Conservation (phyloP, 2,329 filamentous ascomycete genomes). For the Cordyceps fumosorosea region DNA sequence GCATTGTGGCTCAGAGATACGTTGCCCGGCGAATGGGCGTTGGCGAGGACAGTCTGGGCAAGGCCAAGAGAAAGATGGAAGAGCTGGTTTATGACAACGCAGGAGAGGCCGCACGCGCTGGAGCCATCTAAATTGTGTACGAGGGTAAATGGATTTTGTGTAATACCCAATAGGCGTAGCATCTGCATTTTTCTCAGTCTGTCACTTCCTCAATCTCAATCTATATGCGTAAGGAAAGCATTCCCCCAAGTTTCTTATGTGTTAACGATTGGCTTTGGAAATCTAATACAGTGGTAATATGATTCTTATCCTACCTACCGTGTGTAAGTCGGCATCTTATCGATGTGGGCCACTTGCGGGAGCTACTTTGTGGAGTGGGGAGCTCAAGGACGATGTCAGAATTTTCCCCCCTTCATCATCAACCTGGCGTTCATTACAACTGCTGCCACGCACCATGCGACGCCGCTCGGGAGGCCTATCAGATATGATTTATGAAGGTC, state of each 20-base stretch:
- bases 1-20: constrained; percentile 88
- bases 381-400: neutral
- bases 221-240: too few species aligned
- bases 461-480: neutral
- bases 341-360: neutral
- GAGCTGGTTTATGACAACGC: constrained; percentile 49
- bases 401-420: neutral
- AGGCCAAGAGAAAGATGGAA: constrained; percentile 55
- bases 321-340: too few species aligned
- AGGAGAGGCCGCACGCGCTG: constrained; percentile 55
- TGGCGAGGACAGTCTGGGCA: constrained; percentile 64
- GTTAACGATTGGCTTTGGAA: neutral
- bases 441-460: neutral
- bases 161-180: constrained; percentile 9
- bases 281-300: too few species aligned
- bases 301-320: too few species aligned
- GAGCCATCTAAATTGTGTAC: constrained; percentile 35
- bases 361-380: constrained; percentile 2
- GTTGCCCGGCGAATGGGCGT: constrained; percentile 95
- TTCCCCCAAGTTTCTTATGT: neutral
- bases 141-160: neutral
- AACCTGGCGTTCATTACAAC: neutral
- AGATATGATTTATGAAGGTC: neutral
- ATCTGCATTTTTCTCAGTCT: neutral
- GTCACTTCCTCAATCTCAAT: neutral